These are phyloP conservation scores for Cocos nucifera DNA, from an alignment of 176 grass and related monocot species.

Conservation along the genomic window DNA sequence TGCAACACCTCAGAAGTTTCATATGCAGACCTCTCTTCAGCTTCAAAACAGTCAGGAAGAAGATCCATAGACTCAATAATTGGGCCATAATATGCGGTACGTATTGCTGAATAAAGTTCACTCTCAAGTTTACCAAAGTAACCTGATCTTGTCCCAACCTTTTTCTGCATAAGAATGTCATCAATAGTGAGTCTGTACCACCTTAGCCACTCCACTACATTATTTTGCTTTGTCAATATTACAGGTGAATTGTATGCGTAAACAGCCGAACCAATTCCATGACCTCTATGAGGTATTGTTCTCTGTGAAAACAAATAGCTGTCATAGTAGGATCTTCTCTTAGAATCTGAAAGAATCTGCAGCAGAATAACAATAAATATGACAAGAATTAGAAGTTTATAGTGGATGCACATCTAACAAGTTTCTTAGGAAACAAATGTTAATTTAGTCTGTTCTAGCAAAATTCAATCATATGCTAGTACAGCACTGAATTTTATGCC, in stretches of 20 bases:
- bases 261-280: slow-evolving; percentile 34
- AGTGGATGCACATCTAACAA: too few species aligned
- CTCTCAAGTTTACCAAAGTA: slow-evolving; percentile 86
- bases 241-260: slow-evolving; percentile 41
- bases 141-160: slow-evolving; percentile 45
- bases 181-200: slow-evolving; percentile 73
- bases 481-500: too few species aligned
- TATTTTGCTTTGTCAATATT: slow-evolving; percentile 48
- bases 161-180: slow-evolving; percentile 70
- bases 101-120: slow-evolving; percentile 73
- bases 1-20: slow-evolving; percentile 84
- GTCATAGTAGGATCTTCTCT: slow-evolving; percentile 67
- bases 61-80: slow-evolving; percentile 58
- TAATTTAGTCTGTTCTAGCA: too few species aligned
- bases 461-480: too few species aligned
- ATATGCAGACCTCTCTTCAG: slow-evolving; percentile 74
- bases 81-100: slow-evolving; percentile 75
- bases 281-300: slow-evolving; percentile 30
- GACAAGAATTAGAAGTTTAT: background rate
- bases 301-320: slow-evolving; percentile 56
- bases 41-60: slow-evolving; percentile 90
- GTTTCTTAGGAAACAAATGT: too few species aligned
- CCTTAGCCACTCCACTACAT: slow-evolving; percentile 91
- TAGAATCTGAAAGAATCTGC: slow-evolving; percentile 86
- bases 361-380: background rate